Evolutionary conservation across 805 yeast species (phyloP), one percentile per base, ranked within the genome.

Genomic region (Schwanniomyces polymorphus): DNA sequence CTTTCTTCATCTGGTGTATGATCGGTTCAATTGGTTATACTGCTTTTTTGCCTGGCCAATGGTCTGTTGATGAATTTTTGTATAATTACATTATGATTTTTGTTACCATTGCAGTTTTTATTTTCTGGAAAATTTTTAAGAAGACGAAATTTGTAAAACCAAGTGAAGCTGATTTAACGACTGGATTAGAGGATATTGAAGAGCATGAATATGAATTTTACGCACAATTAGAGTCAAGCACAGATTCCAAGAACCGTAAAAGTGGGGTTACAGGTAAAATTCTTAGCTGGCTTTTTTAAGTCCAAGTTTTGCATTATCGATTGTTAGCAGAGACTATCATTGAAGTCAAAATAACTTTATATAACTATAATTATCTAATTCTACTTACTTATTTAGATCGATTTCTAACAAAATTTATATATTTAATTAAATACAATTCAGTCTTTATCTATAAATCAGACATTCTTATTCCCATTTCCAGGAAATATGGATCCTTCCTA

Each of bases 11-110:
- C 41, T 59, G 66, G 63, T 61, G 66, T n/a, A 74, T 48, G 61
- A 70, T 47, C 75, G 88, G 88, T 59, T 80, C 55, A 65, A 81
- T 62, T 67, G 96, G 96, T 5, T 89, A 86, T 67, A 68, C 78
- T 2, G 87, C 84, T 1, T 88, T 89, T 64, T 62, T 84, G 39
- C 83, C 84, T 11, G 88, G 86, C 5, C 60, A 69, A 45, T 88
- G 92, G 91, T 63, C 74, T 16, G 74, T 76, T 16, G 74, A 82
- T 48, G 68, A 74, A 7, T 89, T 89, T 66, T 70, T 88, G 54
- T 86, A 81, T 65, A 79, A 79, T 57, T 89, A 89, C 59, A 70
- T 89, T 49, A 84, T 86, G 84, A 75, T 88, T 10, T 87, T 88
- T 48, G 64, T 73, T 16, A 52, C 63, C 5, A 44, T 64, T 35